These are phyloP conservation scores for Syncephalastrum racemosum DNA, from an alignment of 371 early-diverging fungal species.

Conservation along the genomic window DNA sequence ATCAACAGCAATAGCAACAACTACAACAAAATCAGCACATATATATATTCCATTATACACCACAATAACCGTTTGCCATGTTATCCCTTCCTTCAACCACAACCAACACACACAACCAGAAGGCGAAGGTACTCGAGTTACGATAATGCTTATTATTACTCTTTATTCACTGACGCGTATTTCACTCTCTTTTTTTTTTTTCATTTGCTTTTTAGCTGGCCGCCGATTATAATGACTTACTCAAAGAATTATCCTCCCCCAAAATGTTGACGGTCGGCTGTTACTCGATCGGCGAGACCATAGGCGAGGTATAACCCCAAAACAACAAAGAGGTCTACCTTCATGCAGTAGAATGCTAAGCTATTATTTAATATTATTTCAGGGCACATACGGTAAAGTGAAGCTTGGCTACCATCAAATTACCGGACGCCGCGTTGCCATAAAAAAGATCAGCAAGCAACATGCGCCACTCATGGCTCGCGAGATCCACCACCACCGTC, in stretches of 20 bases:
- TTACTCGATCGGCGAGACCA: conserved; percentile 24
- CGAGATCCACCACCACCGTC: conserved; percentile 89
- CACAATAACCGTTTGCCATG: background rate
- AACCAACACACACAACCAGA: conserved; percentile 19
- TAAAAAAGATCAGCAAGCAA: conserved; percentile 85
- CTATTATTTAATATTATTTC: background rate
- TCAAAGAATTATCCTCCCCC: conserved; percentile 24
- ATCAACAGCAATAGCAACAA: conserved; percentile 1
- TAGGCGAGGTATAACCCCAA: conserved; percentile 16
- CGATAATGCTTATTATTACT: background rate
- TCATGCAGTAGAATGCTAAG: background rate
- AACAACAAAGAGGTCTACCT: conserved; percentile 25
- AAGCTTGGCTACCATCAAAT: conserved; percentile 77
- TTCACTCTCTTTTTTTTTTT: background rate
- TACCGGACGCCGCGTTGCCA: conserved; percentile 83
- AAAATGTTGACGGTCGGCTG: conserved; percentile 26
- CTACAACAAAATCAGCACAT: too few relatives aligned
- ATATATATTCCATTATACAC: conserved; percentile 1
- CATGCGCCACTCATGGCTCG: conserved; percentile 75
- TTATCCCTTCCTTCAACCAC: conserved; percentile 1
- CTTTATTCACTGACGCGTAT: background rate
- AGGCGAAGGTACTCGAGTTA: conserved; percentile 23
- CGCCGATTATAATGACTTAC: conserved; percentile 31
- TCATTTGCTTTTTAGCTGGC: conserved; percentile 17
- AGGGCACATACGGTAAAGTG: conserved; percentile 88